Conservation (phyloP, 495 filamentous ascomycete species). For the Astrothelium macrocarpum region DNA sequence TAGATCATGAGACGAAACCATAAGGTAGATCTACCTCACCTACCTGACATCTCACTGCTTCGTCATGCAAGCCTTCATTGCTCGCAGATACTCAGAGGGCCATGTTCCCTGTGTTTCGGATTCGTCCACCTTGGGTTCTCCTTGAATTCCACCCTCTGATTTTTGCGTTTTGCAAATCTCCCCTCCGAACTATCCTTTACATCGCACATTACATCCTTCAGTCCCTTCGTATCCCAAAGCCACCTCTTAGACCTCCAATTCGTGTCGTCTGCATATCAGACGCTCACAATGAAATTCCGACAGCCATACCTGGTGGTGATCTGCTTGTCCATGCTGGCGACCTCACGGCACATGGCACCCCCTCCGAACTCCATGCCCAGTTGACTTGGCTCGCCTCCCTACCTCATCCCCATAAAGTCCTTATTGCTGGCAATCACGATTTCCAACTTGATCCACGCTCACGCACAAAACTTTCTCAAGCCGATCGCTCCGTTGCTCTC, state of each 20-base stretch:
- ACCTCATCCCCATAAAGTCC: conserved; percentile 68
- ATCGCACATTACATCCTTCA: conserved; percentile 52
- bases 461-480: conserved; percentile 31
- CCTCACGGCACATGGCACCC: conserved; percentile 61
- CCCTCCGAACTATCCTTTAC: conserved; percentile 38
- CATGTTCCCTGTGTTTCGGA: conserved; percentile 1
- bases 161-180: conserved; percentile 42
- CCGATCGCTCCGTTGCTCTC: conserved; percentile 27
- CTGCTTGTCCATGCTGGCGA: conserved; percentile 87
- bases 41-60: too few species aligned
- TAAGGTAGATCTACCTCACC: too few species aligned
- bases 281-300: conserved; percentile 57
- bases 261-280: conserved; percentile 84
- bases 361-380: conserved; percentile 61
- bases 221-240: conserved; percentile 52
- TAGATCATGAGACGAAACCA: not conserved
- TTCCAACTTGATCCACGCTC: conserved; percentile 58
- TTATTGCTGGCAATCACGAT: conserved; percentile 87
- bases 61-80: not conserved
- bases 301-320: conserved; percentile 65
- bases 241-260: conserved; percentile 45
- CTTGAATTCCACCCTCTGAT: conserved; percentile 46
- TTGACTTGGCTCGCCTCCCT: conserved; percentile 69
- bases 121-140: conserved; percentile 9
- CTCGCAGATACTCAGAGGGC: not conserved